Percentiles rank a stretch among this genome's conserved stretches.
phyloP scores from a whole-genome alignment of 768 basidiomycete genomes.

The Rhizopogon salebrosus region DNA sequence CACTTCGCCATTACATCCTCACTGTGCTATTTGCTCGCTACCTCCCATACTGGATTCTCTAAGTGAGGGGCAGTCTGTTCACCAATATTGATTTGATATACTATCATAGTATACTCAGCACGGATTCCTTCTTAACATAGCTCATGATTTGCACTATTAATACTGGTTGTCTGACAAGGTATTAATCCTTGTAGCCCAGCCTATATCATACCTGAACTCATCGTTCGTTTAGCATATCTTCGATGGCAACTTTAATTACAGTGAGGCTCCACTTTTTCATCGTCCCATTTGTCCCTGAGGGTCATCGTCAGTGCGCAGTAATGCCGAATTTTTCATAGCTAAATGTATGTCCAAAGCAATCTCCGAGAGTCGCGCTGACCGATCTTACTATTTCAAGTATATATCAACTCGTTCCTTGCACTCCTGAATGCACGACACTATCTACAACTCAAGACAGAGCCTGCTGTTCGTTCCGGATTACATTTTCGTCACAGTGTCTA shows the following conservation, averaged over 20 bases:
- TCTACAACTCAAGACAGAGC: not conserved
- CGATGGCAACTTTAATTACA: not conserved
- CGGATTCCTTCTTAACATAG: not conserved
- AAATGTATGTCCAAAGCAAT: not conserved
- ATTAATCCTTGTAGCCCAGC: not conserved
- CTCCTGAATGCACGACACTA: not conserved
- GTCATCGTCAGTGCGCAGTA: not conserved
- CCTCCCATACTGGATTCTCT: not conserved
- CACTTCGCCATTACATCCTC: not conserved
- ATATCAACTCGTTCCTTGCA: not conserved
- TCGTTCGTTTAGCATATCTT: not conserved
- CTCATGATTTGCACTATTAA: not conserved
- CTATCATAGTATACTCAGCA: not conserved
- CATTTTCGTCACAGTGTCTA: no score
- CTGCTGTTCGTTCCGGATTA: not conserved
- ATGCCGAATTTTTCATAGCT: not conserved
- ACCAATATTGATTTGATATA: not conserved
- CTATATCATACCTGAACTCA: not conserved
- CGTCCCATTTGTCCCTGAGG: not conserved
- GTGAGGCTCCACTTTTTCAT: not conserved
- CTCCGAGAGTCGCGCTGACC: not conserved
- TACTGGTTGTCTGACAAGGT: not conserved
- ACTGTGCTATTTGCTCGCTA: not conserved
- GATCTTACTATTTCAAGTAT: not conserved
- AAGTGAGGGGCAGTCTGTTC: not conserved